Evolutionary conservation across 2,329 filamentous ascomycete species (phyloP), one percentile per base, ranked within the genome.

Genomic region (Xylariaceae sp.): DNA sequence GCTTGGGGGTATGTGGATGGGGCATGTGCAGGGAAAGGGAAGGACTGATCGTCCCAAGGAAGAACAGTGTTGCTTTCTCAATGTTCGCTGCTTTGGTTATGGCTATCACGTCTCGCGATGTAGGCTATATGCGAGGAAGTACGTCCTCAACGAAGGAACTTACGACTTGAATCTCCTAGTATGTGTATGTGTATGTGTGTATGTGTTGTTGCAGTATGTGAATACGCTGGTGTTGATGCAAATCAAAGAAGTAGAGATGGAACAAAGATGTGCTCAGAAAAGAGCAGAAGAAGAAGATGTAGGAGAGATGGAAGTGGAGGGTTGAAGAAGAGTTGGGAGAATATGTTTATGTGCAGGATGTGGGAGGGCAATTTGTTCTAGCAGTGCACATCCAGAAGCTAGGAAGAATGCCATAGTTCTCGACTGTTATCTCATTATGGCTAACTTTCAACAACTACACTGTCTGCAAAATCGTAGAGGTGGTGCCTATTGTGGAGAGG

Each of bases 81-180:
- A 28, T 23, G 31, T 16, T 50, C 17, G 6, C 6, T 6, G 23
- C 5, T 17, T 44, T n/a, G n/a, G 34, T 37, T 53, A n/a, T 39
- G 53, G 57, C 48, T 57, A 53, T 46, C 40, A 53, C 53, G 29
- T 26, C 48, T 50, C 24, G 31, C n/a, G 6, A 31, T 9, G 6
- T 49, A 24, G n/a, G 14, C 24, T 19, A n/a, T 14, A 26, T 43
- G 8, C 6, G 28, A 49, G 48, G 41, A 53, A 53, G 48, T 37
- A 50, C 19, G 50, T 23, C 9, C 16, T 37, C 36, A 3, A 6
- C n/a, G 2, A 21, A 3, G 26, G 56, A 53, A 56, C 47, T 46
- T 21, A 34, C 48, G 23, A 29, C 19, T 29, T 2, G 6, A 39
- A n/a, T 6, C 2, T 21, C 17, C 9, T 7, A 11, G 21, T 31